Conservation (phyloP, 257 asterid species). For the Apocynum venetum region DNA sequence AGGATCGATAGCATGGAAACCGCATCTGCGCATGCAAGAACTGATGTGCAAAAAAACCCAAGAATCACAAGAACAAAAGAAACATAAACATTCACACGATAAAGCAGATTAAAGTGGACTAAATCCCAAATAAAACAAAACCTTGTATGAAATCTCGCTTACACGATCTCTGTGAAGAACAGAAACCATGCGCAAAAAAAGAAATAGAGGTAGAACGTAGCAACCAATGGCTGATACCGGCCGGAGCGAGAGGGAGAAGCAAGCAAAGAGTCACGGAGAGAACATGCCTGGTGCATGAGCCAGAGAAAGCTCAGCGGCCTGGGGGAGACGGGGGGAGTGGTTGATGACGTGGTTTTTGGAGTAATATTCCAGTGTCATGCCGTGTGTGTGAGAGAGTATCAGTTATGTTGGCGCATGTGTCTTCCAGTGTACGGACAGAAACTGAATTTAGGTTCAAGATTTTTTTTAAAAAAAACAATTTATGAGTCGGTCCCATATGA, state of each 20-base stretch:
- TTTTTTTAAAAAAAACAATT: too few species aligned
- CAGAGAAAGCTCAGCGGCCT: background rate
- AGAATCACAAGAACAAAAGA: background rate
- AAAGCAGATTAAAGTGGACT: background rate
- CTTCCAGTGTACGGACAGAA: background rate
- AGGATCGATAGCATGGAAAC: background rate
- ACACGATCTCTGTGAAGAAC: background rate
- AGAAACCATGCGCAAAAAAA: background rate
- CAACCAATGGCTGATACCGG: too few species aligned
- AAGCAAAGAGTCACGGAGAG: conserved; percentile 6
- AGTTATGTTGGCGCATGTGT: background rate
- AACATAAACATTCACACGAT: background rate
- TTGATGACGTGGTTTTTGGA: background rate
- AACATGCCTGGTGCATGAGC: conserved; percentile 5
- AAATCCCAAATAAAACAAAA: background rate
- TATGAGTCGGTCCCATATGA: too few species aligned
- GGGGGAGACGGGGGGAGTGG: background rate
- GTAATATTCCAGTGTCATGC: background rate
- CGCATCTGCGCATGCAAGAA: conserved; percentile 6
- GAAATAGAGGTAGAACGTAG: background rate
- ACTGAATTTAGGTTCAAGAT: too few species aligned
- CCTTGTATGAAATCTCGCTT: background rate
- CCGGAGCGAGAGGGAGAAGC: background rate
- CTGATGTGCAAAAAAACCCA: too few species aligned
- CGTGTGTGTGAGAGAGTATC: background rate